phyloP scores from a whole-genome alignment of 2,329 filamentous ascomycete genomes.

The Fusarium cicatricum region DNA sequence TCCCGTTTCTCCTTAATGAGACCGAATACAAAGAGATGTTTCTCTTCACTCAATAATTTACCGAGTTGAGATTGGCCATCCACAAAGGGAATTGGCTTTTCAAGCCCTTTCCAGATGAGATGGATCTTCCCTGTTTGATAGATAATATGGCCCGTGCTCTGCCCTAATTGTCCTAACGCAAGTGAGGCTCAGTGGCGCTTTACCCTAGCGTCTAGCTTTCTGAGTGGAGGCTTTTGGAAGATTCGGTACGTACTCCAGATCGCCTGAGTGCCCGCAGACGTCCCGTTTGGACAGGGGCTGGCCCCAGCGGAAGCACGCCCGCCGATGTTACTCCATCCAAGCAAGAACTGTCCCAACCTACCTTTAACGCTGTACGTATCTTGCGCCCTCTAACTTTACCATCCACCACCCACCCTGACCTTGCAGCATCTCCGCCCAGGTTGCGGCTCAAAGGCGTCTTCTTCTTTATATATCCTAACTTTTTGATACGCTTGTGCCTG shows the following conservation, averaged over 20 bases:
- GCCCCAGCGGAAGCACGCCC: conserved; percentile 11
- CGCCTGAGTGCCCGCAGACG: conserved; percentile 25
- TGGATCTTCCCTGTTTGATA: conserved; percentile 25
- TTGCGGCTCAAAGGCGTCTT: conserved; percentile 6
- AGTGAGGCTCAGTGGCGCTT: conserved; percentile 31
- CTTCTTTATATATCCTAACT: conserved; percentile 10
- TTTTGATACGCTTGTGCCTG: conserved; percentile 19
- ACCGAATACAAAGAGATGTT: not conserved
- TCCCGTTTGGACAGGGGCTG: conserved; percentile 14
- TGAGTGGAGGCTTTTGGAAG: conserved; percentile 22
- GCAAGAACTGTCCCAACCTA: conserved; percentile 13
- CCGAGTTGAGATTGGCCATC: conserved; percentile 33
- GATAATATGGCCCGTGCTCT: conserved; percentile 30
- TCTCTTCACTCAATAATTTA: conserved; percentile 2
- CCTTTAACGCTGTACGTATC: conserved; percentile 11
- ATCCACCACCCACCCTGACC: not conserved
- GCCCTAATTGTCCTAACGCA: conserved; percentile 32
- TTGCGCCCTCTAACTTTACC: too few relatives aligned
- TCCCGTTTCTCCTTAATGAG: not conserved
- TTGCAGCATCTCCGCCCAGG: conserved; percentile 18
- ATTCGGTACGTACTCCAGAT: conserved; percentile 31
- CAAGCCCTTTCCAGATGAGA: conserved; percentile 14
- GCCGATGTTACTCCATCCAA: not conserved
- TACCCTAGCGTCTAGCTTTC: conserved; percentile 22
- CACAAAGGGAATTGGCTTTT: conserved; percentile 23